These are phyloP conservation scores for Gloeophyllum trabeum DNA, from an alignment of 768 basidiomycete genomes.

Conservation along the genomic window DNA sequence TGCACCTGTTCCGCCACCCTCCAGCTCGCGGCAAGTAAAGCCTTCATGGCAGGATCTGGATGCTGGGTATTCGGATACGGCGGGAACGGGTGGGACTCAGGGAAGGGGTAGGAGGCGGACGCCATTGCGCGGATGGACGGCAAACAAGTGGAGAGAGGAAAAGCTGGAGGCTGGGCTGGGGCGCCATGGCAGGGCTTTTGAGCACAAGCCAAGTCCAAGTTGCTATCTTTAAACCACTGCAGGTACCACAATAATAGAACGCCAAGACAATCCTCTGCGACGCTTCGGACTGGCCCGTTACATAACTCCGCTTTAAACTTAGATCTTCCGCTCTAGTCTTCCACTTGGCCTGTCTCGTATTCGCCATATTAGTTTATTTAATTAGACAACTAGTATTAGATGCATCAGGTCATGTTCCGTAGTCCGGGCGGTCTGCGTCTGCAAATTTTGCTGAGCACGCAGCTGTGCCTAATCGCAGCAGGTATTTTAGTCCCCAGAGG, in stretches of 20 bases:
- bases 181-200: slow-evolving; percentile 20
- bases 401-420: too few species aligned
- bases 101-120: slow-evolving; percentile 14
- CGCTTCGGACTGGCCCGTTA: too few species aligned
- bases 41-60: slow-evolving; percentile 13
- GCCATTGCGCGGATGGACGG: slow-evolving; percentile 16
- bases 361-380: too few species aligned
- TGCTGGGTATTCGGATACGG: slow-evolving; percentile 7
- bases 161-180: slow-evolving; percentile 9
- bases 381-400: too few species aligned
- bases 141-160: slow-evolving; percentile 9
- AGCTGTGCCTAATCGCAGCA: too few species aligned
- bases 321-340: too few species aligned
- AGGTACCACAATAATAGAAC: not conserved
- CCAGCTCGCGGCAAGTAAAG: slow-evolving; percentile 32
- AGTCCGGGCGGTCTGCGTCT: too few species aligned
- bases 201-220: slow-evolving; percentile 31
- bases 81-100: slow-evolving; percentile 7
- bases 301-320: too few species aligned
- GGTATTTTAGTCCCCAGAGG: too few species aligned
- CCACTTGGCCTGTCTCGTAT: too few species aligned
- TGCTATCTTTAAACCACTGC: slow-evolving; percentile 28
- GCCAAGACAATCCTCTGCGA: not conserved
- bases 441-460: too few species aligned
- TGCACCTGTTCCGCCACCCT: slow-evolving; percentile 12